Evolutionary conservation across 2,329 filamentous ascomycete species (phyloP).

Genomic region (Hypomyces perniciosus): DNA sequence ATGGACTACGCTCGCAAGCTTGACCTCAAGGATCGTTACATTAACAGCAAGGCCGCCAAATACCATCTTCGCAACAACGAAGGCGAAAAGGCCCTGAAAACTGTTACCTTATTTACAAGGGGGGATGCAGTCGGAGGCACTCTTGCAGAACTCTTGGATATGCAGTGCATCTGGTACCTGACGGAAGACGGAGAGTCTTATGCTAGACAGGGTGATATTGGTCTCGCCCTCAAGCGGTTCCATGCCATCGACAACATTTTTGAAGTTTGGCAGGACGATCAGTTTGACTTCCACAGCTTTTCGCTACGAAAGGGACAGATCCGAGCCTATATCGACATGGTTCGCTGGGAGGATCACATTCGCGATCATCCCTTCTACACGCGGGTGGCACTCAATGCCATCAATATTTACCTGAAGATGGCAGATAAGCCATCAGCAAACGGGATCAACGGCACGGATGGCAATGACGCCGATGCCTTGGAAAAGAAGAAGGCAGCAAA

Average conservation of each 20-base stretch:
- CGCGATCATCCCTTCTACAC: slow-evolving; percentile 92
- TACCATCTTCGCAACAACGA: slow-evolving; percentile 92
- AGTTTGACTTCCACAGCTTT: slow-evolving; percentile 98
- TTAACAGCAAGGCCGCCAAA: slow-evolving; percentile 97
- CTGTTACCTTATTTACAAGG: slow-evolving; percentile 89
- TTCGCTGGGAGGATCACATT: slow-evolving; percentile 89
- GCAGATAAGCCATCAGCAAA: slow-evolving; percentile 67
- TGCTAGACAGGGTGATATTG: slow-evolving; percentile 72
- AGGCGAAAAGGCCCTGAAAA: slow-evolving; percentile 77
- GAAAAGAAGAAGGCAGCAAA: slow-evolving; percentile 84
- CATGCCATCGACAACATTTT: slow-evolving; percentile 87
- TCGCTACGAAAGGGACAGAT: slow-evolving; percentile 96
- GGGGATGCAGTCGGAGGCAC: slow-evolving; percentile 85
- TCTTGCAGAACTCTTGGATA: slow-evolving; percentile 85
- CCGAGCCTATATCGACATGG: slow-evolving; percentile 89
- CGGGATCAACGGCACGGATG: slow-evolving; percentile 52
- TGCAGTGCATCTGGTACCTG: slow-evolving; percentile 98
- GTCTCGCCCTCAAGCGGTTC: slow-evolving; percentile 86
- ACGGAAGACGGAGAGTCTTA: slow-evolving; percentile 93
- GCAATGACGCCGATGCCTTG: slow-evolving; percentile 49
- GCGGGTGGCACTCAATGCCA: slow-evolving; percentile 72
- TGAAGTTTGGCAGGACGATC: slow-evolving; percentile 95
- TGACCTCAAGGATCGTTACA: slow-evolving; percentile 89
- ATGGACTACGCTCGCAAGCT: slow-evolving; percentile 85
- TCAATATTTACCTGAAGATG: slow-evolving; percentile 73